Conservation (phyloP, 805 yeast genomes). For the Candida sakaeoensis region DNA sequence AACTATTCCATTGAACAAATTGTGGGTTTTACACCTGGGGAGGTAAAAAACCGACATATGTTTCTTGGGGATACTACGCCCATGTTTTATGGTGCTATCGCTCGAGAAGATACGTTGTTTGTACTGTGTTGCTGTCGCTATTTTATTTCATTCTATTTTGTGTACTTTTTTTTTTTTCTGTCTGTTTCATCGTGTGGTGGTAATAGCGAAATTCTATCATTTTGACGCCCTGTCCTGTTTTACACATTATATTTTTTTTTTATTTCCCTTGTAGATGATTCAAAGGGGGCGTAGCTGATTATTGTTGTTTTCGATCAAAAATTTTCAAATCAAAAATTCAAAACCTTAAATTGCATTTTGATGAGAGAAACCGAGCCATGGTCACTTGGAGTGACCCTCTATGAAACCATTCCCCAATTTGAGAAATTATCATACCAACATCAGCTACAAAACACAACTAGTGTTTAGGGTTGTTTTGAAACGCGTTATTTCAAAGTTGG, state of each 20-base stretch:
- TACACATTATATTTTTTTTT: not conserved
- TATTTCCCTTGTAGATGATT: not conserved
- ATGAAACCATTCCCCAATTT: not conserved
- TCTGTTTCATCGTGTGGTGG: not conserved
- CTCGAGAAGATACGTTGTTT: too few species aligned
- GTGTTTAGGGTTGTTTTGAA: not conserved
- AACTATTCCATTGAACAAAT: too few species aligned
- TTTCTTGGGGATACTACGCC: too few species aligned
- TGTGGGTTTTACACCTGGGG: too few species aligned
- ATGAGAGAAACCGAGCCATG: too few species aligned
- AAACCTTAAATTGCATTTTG: too few species aligned
- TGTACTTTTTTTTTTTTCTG: not conserved
- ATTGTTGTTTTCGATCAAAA: not conserved
- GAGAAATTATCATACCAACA: not conserved
- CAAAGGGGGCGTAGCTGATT: not conserved
- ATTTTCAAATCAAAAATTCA: too few species aligned
- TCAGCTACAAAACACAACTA: too few species aligned
- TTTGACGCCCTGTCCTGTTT: not conserved
- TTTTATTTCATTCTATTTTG: too few species aligned
- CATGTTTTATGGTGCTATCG: too few species aligned
- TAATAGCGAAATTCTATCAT: not conserved
- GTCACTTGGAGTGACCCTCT: not conserved
- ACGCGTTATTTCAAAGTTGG: not conserved
- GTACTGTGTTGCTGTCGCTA: too few species aligned
- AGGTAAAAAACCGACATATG: too few species aligned